phyloP scores from a whole-genome alignment of 2,329 filamentous ascomycete genomes.

The Colletotrichum noveboracense region DNA sequence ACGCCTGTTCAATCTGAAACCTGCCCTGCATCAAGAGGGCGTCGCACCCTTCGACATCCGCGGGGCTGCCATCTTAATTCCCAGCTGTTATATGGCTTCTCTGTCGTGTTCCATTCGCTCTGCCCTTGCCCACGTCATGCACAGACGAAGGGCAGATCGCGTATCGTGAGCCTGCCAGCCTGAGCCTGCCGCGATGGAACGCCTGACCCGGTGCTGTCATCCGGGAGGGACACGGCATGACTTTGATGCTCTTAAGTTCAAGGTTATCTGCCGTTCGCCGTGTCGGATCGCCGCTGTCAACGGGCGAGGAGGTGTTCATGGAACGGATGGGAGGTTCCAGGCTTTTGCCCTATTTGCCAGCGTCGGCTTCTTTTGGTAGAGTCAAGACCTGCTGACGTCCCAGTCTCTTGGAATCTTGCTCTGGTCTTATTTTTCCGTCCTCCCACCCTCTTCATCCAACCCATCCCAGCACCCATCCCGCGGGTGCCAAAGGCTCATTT shows the following conservation, averaged over 20 bases:
- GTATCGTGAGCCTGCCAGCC: background rate
- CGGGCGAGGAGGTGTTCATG: background rate
- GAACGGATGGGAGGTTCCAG: background rate
- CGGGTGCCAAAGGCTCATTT: conserved; percentile 8
- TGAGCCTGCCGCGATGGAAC: background rate
- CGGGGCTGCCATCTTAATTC: conserved; percentile 1
- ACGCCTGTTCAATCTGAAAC: conserved; percentile 21
- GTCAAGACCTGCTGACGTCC: background rate
- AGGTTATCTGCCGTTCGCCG: background rate
- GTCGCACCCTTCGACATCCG: background rate
- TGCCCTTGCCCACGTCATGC: conserved; percentile 8
- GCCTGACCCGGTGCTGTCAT: conserved; percentile 8
- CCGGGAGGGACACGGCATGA: background rate
- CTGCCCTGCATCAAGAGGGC: conserved; percentile 18
- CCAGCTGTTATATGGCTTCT: background rate
- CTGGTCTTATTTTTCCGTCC: background rate
- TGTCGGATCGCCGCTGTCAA: conserved; percentile 11
- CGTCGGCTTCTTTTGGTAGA: background rate
- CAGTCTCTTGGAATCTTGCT: background rate
- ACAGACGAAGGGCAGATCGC: background rate
- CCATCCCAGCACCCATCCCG: background rate
- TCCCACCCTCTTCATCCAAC: background rate
- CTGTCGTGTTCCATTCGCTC: background rate
- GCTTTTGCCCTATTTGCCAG: background rate
- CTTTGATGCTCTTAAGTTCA: background rate